Evolutionary conservation across 148 eudicot species (phyloP), one percentile per base, ranked within the genome.

Genomic region (Vaccinium vitisidaea): DNA sequence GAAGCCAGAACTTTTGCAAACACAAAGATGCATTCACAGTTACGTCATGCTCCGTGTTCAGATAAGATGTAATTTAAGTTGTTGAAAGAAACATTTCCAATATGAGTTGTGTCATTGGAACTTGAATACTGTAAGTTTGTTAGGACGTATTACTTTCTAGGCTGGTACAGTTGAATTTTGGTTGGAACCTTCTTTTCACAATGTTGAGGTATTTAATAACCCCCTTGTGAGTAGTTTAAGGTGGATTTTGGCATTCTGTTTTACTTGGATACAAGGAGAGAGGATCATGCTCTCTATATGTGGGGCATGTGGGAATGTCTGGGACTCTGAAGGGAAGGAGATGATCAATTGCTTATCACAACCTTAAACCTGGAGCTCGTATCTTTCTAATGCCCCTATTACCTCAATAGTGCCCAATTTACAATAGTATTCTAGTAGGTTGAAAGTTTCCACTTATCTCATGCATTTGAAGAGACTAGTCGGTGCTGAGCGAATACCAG

Each of bases 221-320:
- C 78, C 25, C 13, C 25, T 30, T 69, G 36, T 39, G 18, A 69
- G 75, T 30, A 30, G 75, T 73, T 73, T 8, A 76, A 76, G 56
- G 56, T 43, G 80, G 80, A 49, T 48, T 76, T 49, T 76, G 36
- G 80, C 54, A 76, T 49, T 76, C 32, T 7, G n/a, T 48, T 49
- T 4, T 19, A 2, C 55, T 0, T 1, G 1, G 77, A 69, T 46
- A 18, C 46, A 43, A 43, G 46, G 46, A 43, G 46, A 43, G 46
- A 43, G 49, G 49, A 76, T 19, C 27, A 46, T 39, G 78, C 53
- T 75, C 54, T 75, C 10, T 74, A 2, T 19, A 3, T 70, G 18
- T 46, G 46, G 46, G 46, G 75, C 6, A 7, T 32, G 46, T 36
- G 48, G 53, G 53, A 14, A 48, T 9, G 25, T 43, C 53, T 43